These are phyloP conservation scores for Vigna hirtella DNA, from an alignment of 306 rosid species.

Conservation along the genomic window DNA sequence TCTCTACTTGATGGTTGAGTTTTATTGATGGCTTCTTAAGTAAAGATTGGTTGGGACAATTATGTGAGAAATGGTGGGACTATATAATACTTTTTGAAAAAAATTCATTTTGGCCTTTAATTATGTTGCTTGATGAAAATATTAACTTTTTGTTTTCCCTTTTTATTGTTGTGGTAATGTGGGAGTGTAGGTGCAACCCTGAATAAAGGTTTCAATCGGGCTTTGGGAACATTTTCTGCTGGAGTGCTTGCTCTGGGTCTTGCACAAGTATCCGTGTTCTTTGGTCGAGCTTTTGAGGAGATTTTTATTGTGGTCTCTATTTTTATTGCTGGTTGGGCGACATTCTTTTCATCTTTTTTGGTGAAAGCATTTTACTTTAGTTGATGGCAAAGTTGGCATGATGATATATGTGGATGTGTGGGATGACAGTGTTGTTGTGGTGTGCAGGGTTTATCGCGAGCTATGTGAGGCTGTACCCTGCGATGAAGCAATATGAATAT, in stretches of 20 bases:
- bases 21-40: too few relatives aligned
- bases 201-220: slow-evolving; percentile 80
- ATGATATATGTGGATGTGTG: neutral
- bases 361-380: neutral
- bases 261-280: slow-evolving; percentile 49
- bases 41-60: neutral
- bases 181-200: slow-evolving; percentile 72
- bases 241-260: slow-evolving; percentile 72
- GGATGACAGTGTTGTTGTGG: slow-evolving; percentile 28
- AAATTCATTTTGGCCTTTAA: neutral
- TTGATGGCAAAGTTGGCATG: neutral
- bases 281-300: slow-evolving; percentile 59
- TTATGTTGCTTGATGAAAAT: neutral
- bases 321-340: slow-evolving; percentile 68
- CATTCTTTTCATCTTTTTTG: neutral
- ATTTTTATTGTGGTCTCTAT: slow-evolving; percentile 56
- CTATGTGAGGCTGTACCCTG: slow-evolving; percentile 64
- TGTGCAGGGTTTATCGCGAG: slow-evolving; percentile 63
- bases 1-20: neutral
- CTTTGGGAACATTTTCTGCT: slow-evolving; percentile 77
- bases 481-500: slow-evolving; percentile 78
- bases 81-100: neutral
- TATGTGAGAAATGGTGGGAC: neutral
- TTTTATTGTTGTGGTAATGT: neutral
- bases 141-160: neutral